Percentiles rank a stretch among this genome's conserved stretches.
Conservation (phyloP, 345 rosid species). For the Salix udensis region DNA sequence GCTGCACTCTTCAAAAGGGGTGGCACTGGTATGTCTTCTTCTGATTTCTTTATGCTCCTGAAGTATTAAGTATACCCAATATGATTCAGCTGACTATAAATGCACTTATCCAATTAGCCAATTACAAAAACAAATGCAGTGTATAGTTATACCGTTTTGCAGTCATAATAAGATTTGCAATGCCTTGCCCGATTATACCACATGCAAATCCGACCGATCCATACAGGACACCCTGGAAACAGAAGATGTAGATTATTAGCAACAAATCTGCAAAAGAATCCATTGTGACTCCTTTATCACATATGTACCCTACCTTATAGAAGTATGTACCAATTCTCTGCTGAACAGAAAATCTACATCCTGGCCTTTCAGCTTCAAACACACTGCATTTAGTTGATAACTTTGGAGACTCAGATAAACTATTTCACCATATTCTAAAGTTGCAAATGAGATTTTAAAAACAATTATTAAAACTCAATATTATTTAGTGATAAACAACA, state of each 20-base stretch:
- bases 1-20: conserved; percentile 89
- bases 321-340: conserved; percentile 17
- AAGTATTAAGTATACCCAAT: background rate
- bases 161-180: conserved; percentile 88
- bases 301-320: conserved; percentile 11
- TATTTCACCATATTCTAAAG: background rate
- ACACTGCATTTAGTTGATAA: conserved; percentile 5
- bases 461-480: background rate
- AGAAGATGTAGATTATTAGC: background rate
- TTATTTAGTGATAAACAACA: no score
- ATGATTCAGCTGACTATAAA: background rate
- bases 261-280: no score
- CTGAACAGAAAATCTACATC: conserved; percentile 10
- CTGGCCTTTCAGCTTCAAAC: conserved; percentile 25
- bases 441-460: background rate
- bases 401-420: background rate
- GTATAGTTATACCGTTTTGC: conserved; percentile 60
- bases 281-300: no score
- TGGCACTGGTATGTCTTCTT: conserved; percentile 82
- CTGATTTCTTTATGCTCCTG: conserved; percentile 76
- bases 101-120: no score
- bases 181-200: conserved; percentile 89
- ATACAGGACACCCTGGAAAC: conserved; percentile 70
- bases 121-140: no score
- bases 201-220: conserved; percentile 92